Evolutionary conservation across 257 asterid species (phyloP), one percentile per base, ranked within the genome.

Genomic region (Solanum habrochaites): DNA sequence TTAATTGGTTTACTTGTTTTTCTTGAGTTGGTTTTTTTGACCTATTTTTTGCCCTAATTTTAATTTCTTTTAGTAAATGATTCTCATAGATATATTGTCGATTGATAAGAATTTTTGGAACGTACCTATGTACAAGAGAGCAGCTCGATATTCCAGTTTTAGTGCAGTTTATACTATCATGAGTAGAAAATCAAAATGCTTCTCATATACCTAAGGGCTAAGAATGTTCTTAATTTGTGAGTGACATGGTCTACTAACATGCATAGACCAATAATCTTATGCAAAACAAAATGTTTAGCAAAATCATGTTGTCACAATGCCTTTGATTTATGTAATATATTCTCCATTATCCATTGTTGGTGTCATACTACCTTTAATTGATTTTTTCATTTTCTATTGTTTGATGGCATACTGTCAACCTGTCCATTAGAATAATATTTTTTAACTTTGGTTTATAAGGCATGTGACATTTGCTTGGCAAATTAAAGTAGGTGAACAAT

Each of bases 391-490:
- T 21, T 37, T 23, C 81, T 42, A 3, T 40, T 73, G 18, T n/a
- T 75, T 75, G 83, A 23, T 13, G 23, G 13, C 58, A 75, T 43
- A 12, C 32, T 77, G n/a, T 42, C 35, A 39, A 25, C 25, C 64
- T 25, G 27, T 77, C 27, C 83, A 42, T 11, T n/a, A 25, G 45
- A 43, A 43, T 43, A 77, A 77, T n/a, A 4, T 12, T 77, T 42
- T 62, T 6, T 39, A 47, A 21, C 56, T 39, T 37, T 45, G 52
- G 52, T 89, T 87, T 7, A 15, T 49, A 95, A 97, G 99, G 96
- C 92, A 82, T 97, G 98, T 88, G 95, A 98, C 89, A 94, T 97
- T 91, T 97, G 98, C 94, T 90, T 97, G 87, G 93, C 95, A 7
- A 93, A 31, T 31, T 31, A 31, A 31, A 31, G 32, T 31, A 3